Conservation (phyloP, 495 filamentous ascomycete genomes). For the Aspergillus hancockii region DNA sequence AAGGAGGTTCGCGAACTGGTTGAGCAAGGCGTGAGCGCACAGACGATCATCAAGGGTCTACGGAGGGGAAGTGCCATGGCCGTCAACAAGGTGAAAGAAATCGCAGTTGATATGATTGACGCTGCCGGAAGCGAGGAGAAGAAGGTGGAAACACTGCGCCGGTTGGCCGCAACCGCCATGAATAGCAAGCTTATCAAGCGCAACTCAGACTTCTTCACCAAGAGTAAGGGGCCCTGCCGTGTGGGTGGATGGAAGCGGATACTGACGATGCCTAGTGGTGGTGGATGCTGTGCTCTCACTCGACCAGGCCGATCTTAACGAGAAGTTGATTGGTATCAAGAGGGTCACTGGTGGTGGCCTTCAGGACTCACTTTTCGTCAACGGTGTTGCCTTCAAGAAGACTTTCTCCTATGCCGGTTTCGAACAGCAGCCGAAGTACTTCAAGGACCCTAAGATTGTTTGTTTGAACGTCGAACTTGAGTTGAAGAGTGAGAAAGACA, state of each 20-base stretch:
- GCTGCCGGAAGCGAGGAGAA: slow-evolving; percentile 64
- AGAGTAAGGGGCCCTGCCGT: slow-evolving; percentile 61
- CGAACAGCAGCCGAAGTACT: slow-evolving; percentile 96
- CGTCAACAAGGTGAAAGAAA: slow-evolving; percentile 98
- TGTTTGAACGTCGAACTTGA: slow-evolving; percentile 97
- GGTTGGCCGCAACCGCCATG: slow-evolving; percentile 96
- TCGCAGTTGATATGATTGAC: slow-evolving; percentile 75
- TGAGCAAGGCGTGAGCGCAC: slow-evolving; percentile 94
- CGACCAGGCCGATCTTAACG: slow-evolving; percentile 95
- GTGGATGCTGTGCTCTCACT: slow-evolving; percentile 96
- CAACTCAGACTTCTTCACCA: slow-evolving; percentile 95
- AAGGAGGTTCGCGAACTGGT: slow-evolving; percentile 95
- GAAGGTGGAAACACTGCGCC: slow-evolving; percentile 83
- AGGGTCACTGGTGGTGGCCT: slow-evolving; percentile 96
- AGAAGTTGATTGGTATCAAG: slow-evolving; percentile 97
- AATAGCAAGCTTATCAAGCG: slow-evolving; percentile 98
- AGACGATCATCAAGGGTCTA: slow-evolving; percentile 95
- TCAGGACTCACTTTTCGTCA: slow-evolving; percentile 95
- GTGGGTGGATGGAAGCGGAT: slow-evolving; percentile 10
- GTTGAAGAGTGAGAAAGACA: slow-evolving; percentile 98
- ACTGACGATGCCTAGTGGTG: slow-evolving; percentile 67
- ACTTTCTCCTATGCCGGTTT: slow-evolving; percentile 99
- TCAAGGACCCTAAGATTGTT: slow-evolving; percentile 89
- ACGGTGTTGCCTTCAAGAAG: slow-evolving; percentile 99
- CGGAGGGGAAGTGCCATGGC: slow-evolving; percentile 87